phyloP scores from a whole-genome alignment of 176 grass and related monocot genomes.

The Guadua angustifolia region DNA sequence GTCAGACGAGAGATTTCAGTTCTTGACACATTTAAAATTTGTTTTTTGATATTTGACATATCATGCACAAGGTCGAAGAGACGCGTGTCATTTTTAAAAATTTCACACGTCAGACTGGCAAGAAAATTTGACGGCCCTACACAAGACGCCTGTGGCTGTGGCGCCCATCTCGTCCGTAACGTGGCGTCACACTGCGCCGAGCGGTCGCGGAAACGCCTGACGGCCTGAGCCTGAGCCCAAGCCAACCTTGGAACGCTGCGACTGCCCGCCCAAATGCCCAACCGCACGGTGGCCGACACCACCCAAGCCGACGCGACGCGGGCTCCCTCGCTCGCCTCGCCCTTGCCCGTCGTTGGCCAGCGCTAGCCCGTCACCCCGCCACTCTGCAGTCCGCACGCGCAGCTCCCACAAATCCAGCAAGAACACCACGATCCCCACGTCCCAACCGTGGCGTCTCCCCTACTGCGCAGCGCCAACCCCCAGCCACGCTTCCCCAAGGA shows the following conservation, averaged over 20 bases:
- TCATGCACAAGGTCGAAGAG: too few species aligned
- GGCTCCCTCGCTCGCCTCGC: background rate
- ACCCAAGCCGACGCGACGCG: background rate
- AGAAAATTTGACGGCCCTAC: background rate
- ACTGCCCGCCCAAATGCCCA: background rate
- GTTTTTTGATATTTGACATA: too few species aligned
- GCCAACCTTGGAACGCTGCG: background rate
- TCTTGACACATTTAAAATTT: too few species aligned
- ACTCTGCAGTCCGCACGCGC: constrained; percentile 37
- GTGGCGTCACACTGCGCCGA: too few species aligned
- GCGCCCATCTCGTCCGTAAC: background rate
- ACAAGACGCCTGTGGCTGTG: too few species aligned
- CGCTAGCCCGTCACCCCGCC: background rate
- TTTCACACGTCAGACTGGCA: background rate
- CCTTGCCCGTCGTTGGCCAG: background rate
- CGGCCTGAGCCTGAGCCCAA: too few species aligned
- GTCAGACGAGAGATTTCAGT: too few species aligned
- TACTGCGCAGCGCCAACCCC: background rate
- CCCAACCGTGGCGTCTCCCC: background rate
- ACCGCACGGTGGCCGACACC: background rate
- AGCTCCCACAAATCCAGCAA: constrained; percentile 41
- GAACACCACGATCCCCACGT: background rate
- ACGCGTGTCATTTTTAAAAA: too few species aligned
- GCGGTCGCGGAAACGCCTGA: too few species aligned
- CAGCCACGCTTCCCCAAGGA: constrained; percentile 10